Base-by-base conservation (phyloP, 305 asterid genomes). In the Plantago lanceolata region DNA sequence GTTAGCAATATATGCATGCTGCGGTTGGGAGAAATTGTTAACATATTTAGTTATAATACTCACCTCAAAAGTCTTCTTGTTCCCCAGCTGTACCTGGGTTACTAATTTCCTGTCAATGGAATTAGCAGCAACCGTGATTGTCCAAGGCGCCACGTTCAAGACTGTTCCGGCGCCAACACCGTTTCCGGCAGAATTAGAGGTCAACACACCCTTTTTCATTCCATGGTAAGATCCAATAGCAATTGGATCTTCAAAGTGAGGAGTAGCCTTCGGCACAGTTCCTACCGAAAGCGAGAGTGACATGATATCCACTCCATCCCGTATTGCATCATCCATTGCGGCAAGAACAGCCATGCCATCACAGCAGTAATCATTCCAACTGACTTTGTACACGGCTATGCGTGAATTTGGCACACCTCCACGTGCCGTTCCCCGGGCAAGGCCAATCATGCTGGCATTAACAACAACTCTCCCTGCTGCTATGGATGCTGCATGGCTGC, bases 221-320 rank as follows among this genome's bases (percentile, higher is more conserved):
- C 88, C 78, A 24, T 84, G 94, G 59, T 79, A 85, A 2, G 90
- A 85, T 8, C 96, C 96, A 40, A 84, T 88, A 1, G 96, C 91
- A 15, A 84, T 80, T 6, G 88, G 26, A 73, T 88, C 96, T 0
- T 75, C 78, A 12, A 84, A 88, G 67, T 84, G 82, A 33, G 81
- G 72, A 0, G 33, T 0, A 37, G 90, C 75, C 14, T 54, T 64
- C 43, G 29, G 49, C 2, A 85, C 86, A n/a, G 28, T 1, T 28
- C 95, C 96, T 0, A 84, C 71, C 0, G 96, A 88, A 19, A 86
- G 19, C 0, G 96, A 88, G n/a, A 86, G 19, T 0, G 90, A 85
- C 8, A 88, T 79, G 4, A 88, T 76, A 68, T 85, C 92, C 2
- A 84, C 94, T 4, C 91, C 87, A 66, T 88, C 96, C 1, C 82